These are phyloP conservation scores for Apiospora rasikravindrae DNA, from an alignment of 2,329 filamentous ascomycete genomes.

Conservation along the genomic window DNA sequence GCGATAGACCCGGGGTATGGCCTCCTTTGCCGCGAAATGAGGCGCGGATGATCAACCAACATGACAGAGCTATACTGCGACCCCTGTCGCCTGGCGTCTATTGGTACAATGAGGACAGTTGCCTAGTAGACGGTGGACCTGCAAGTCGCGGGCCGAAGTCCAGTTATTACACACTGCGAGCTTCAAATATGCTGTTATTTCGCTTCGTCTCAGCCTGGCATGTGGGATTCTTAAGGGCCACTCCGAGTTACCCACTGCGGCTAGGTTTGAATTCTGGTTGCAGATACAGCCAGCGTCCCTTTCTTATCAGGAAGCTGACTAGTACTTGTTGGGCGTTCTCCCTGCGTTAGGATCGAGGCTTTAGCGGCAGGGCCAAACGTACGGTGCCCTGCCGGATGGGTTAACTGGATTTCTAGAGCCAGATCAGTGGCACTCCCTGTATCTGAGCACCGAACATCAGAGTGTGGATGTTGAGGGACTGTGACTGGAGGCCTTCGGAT, in stretches of 20 bases:
- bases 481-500: not conserved
- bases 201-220: not conserved
- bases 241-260: not conserved
- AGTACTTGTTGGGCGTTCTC: not conserved
- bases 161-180: not conserved
- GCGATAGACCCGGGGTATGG: slow-evolving; percentile 12
- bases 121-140: not conserved
- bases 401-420: not conserved
- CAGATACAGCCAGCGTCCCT: not conserved
- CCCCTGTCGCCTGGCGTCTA: slow-evolving; percentile 1
- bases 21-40: slow-evolving; percentile 3
- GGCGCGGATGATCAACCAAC: slow-evolving; percentile 4
- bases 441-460: not conserved
- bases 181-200: not conserved
- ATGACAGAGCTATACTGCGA: not conserved
- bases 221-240: not conserved
- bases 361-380: not conserved
- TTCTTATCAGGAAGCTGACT: not conserved
- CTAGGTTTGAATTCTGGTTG: not conserved
- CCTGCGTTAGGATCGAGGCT: not conserved
- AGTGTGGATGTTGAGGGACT: not conserved
- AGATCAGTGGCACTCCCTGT: not conserved
- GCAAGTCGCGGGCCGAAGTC: not conserved
- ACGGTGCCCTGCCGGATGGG: not conserved
- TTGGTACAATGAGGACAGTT: not conserved